A percentile compares a stretch with the other conserved stretches of the same genome.
Conservation (phyloP, 345 rosid species). For the Eucalyptus polybractea region DNA sequence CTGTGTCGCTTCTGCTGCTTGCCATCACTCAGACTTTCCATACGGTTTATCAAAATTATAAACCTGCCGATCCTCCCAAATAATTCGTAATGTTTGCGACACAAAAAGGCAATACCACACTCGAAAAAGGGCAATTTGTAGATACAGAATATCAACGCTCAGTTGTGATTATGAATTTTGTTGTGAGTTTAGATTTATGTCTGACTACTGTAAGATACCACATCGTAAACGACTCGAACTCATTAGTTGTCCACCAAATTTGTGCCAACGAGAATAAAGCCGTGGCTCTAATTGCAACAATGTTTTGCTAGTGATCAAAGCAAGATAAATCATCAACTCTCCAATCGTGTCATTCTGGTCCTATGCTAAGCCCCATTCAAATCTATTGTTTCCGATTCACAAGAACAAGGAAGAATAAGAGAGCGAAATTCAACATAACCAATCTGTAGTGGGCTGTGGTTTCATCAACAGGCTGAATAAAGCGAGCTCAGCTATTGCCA, state of each 20-base stretch:
- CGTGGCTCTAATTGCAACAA: background rate
- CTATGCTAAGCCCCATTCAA: background rate
- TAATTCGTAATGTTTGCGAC: background rate
- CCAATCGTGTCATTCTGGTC: background rate
- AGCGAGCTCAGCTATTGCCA: background rate
- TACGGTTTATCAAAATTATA: slow-evolving; percentile 5
- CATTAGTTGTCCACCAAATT: background rate
- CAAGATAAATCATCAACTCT: background rate
- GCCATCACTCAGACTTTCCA: slow-evolving; percentile 37
- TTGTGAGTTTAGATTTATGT: background rate
- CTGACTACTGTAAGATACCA: background rate
- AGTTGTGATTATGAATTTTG: background rate
- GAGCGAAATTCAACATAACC: background rate
- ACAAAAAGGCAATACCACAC: background rate
- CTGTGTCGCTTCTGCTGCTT: slow-evolving; percentile 37
- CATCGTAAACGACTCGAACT: background rate
- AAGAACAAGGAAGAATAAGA: background rate
- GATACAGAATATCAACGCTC: background rate
- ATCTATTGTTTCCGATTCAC: background rate
- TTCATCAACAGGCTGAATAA: background rate
- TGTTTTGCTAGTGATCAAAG: background rate
- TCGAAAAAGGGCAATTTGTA: background rate
- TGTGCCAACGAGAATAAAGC: background rate
- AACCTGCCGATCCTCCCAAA: background rate
- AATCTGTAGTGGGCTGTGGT: background rate